Percentiles rank a stretch among this genome's conserved stretches.
phyloP scores from a whole-genome alignment of 192 early-diverging fungal species.

The Phycomyces nitens region DNA sequence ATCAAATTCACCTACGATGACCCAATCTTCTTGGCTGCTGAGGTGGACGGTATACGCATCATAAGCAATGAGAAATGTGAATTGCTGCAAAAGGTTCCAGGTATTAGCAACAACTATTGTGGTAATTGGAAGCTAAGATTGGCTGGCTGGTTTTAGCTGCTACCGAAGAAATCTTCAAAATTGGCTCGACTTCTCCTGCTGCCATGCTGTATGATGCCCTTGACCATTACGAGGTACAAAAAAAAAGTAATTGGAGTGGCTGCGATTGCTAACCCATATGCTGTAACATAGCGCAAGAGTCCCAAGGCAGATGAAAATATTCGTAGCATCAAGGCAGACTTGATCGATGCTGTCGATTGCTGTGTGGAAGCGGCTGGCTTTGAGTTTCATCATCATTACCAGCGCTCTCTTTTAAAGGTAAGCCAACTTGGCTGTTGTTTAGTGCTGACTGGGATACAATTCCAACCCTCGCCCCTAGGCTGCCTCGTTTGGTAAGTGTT shows the following conservation, averaged over 20 bases:
- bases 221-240: slow-evolving; percentile 61
- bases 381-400: slow-evolving; percentile 73
- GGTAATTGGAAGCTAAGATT: background rate
- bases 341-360: slow-evolving; percentile 83
- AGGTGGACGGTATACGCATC: slow-evolving; percentile 90
- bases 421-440: background rate
- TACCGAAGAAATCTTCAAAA: slow-evolving; percentile 83
- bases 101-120: slow-evolving; percentile 32
- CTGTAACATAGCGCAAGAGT: slow-evolving; percentile 59
- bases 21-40: slow-evolving; percentile 77
- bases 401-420: slow-evolving; percentile 76
- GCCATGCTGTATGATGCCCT: slow-evolving; percentile 88
- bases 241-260: background rate
- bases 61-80: slow-evolving; percentile 81
- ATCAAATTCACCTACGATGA: slow-evolving; percentile 78
- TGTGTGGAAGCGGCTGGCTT: slow-evolving; percentile 92
- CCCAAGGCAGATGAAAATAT: slow-evolving; percentile 96
- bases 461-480: slow-evolving; percentile 47
- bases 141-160: slow-evolving; percentile 41
- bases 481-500: slow-evolving; percentile 91
- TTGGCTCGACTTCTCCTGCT: slow-evolving; percentile 90
- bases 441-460: background rate
- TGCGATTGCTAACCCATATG: too few species aligned
- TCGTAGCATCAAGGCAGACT: slow-evolving; percentile 74
- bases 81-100: slow-evolving; percentile 84